Conservation (phyloP, 768 basidiomycete genomes). For the Trametopsis cervina region DNA sequence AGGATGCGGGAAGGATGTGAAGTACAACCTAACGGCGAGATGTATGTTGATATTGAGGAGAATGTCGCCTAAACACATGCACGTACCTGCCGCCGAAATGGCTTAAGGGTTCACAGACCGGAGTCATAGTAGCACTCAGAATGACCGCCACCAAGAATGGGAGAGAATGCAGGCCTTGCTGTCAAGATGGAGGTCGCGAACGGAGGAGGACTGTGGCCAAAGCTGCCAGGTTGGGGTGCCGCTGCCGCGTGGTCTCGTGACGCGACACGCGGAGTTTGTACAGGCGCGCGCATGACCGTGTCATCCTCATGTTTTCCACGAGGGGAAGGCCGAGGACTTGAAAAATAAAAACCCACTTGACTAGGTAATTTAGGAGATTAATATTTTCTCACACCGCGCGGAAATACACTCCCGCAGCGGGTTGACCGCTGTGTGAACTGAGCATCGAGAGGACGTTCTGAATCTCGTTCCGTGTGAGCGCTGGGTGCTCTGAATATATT, state of each 20-base stretch:
- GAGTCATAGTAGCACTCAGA: slow-evolving; percentile 25
- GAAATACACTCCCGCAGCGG: no score
- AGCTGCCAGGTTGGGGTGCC: slow-evolving; percentile 16
- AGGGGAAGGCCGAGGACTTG: not conserved
- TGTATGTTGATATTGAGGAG: slow-evolving; percentile 4
- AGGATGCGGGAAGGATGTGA: slow-evolving; percentile 82
- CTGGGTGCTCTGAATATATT: no score
- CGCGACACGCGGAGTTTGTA: slow-evolving; percentile 19
- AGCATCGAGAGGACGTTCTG: no score
- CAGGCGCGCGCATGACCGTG: slow-evolving; percentile 16
- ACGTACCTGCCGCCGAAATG: slow-evolving; percentile 71
- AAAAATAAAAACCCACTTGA: not conserved
- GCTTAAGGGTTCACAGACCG: slow-evolving; percentile 68
- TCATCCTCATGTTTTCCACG: slow-evolving; percentile 10
- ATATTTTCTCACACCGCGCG: not conserved
- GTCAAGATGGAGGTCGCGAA: slow-evolving; percentile 4
- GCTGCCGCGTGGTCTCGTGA: slow-evolving; percentile 21
- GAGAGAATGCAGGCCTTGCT: slow-evolving; percentile 3
- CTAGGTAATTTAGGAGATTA: not conserved
- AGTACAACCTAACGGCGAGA: slow-evolving; percentile 51
- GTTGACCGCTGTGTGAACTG: no score
- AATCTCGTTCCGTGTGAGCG: no score
- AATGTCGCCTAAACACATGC: slow-evolving; percentile 4
- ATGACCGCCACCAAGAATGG: not conserved
- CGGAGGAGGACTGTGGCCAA: slow-evolving; percentile 14